Base-by-base conservation (phyloP, 164 flowering plant genomes). In the Magnolia kwangsiensis region DNA sequence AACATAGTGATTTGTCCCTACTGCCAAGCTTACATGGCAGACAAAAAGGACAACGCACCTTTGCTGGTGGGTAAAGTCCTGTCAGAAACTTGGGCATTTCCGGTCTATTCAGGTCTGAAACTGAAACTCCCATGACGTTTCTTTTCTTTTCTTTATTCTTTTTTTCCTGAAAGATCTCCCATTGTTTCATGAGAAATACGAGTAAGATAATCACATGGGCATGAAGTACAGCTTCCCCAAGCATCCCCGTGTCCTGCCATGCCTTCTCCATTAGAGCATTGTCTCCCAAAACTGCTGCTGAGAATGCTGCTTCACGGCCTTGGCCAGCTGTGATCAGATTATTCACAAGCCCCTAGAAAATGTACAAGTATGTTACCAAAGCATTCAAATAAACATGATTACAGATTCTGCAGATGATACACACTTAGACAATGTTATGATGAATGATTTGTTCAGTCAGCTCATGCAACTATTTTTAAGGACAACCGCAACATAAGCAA, bases 211-310 rank as follows among this genome's bases (percentile, higher is more conserved):
- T 77, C 92, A 95, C 98, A 86, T 93, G 99, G 8, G 99, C 90
- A 87, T 95, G 99, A 66, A 95, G 92, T 24, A 93, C 98, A 79
- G 99, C 96, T 80, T 95, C 98, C 5, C 94, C 93, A 79, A 93
- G 90, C 99, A 95, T 95, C 72, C 99, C 97, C 2, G 99, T 95
- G 21, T 95, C 99, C 82, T 93, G 98, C 98, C 99, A 95, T 77
- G 99, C 95, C 81, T 90, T 96, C 85, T 96, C 99, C 99, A 96
- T 94, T n/a, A 94, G 88, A 65, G 95, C 87, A 85, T 92, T 94
- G 82, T 96, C 99, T 66, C 98, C 99, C 86, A 96, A 86, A 77
- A 96, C 89, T 63, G 98, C 93, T 78, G 96, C 98, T 49, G 98
- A 79, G 85, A 96, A 96, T 82, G 99, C 98, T 14, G 99, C 97